A percentile compares a stretch with the other conserved stretches of the same genome.
phyloP scores from a whole-genome alignment of 2,329 filamentous ascomycete species.

The Acarospora socialis region DNA sequence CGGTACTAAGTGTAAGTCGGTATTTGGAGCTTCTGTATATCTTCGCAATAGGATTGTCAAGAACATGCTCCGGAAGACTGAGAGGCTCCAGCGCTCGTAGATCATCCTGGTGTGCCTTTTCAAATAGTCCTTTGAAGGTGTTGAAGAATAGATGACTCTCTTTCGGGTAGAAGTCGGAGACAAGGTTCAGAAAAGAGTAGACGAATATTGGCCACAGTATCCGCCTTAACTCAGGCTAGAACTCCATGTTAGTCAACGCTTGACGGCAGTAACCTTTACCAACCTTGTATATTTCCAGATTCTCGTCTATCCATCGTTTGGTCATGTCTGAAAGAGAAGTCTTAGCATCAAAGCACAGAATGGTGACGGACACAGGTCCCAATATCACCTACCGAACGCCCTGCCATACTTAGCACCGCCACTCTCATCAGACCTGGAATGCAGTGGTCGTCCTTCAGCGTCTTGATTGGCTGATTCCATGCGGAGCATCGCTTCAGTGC shows the following conservation, averaged over 20 bases:
- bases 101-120: slow-evolving; percentile 66
- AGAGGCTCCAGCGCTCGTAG: slow-evolving; percentile 61
- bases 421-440: slow-evolving; percentile 21
- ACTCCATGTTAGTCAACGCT: too few relatives aligned
- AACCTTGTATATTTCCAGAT: slow-evolving; percentile 86
- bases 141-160: slow-evolving; percentile 64
- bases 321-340: slow-evolving; percentile 37
- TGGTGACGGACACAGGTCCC: background rate
- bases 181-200: slow-evolving; percentile 75
- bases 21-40: slow-evolving; percentile 81
- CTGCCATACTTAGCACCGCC: slow-evolving; percentile 65
- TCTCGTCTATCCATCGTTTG: slow-evolving; percentile 76
- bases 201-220: slow-evolving; percentile 89
- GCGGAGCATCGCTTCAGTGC: slow-evolving; percentile 82
- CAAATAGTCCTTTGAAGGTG: slow-evolving; percentile 54
- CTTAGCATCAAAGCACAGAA: background rate
- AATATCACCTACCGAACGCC: slow-evolving; percentile 43
- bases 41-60: slow-evolving; percentile 62
- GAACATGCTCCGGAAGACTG: slow-evolving; percentile 61
- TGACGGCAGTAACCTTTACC: slow-evolving; percentile 10
- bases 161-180: slow-evolving; percentile 53
- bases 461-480: slow-evolving; percentile 79
- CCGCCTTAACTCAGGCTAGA: slow-evolving; percentile 69
- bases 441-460: slow-evolving; percentile 62
- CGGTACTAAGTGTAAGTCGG: slow-evolving; percentile 72